Evolutionary conservation across 139 green algal species (phyloP).

Genomic region (Chlamydomonas sp.): DNA sequence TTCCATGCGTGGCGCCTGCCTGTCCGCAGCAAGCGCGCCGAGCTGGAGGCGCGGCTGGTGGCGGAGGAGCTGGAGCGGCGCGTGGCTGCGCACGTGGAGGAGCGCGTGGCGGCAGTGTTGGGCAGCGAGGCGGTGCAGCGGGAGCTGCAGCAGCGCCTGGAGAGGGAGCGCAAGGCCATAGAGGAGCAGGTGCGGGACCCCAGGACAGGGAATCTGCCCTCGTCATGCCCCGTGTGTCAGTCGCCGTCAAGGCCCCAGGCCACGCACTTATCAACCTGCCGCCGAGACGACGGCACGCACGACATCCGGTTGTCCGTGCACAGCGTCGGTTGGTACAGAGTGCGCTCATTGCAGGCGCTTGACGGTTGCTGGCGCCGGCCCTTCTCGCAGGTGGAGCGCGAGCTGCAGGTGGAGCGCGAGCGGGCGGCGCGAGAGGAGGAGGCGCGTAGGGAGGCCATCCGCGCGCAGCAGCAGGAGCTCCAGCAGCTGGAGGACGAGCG

Average conservation of each 20-base stretch:
- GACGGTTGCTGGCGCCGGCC: not conserved
- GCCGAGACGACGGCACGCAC: not conserved
- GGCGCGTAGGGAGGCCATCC: constrained; percentile 53
- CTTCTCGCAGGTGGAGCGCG: constrained; percentile 61
- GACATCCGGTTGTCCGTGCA: not conserved
- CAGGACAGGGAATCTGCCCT: not conserved
- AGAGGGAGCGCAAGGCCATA: constrained; percentile 56
- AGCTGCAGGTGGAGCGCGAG: constrained; percentile 63
- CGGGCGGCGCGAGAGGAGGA: constrained; percentile 50
- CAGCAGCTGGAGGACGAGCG: constrained; percentile 51
- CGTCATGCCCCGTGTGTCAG: not conserved
- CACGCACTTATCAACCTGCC: not conserved
- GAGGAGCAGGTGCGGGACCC: constrained; percentile 57
- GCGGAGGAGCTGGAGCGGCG: constrained; percentile 55
- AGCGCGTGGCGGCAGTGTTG: constrained; percentile 59
- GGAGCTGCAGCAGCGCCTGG: constrained; percentile 56
- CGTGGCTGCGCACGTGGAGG: constrained; percentile 52
- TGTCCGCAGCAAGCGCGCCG: constrained; percentile 27
- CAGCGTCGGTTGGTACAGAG: not conserved
- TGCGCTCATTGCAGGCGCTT: not conserved
- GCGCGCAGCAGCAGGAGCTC: constrained; percentile 65
- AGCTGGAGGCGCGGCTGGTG: constrained; percentile 57
- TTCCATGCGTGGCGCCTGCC: too few species aligned
- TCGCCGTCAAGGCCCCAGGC: too few species aligned
- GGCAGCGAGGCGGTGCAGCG: constrained; percentile 60